phyloP scores from a whole-genome alignment of 2,329 filamentous ascomycete species.

The Trichothecium sympodiale region DNA sequence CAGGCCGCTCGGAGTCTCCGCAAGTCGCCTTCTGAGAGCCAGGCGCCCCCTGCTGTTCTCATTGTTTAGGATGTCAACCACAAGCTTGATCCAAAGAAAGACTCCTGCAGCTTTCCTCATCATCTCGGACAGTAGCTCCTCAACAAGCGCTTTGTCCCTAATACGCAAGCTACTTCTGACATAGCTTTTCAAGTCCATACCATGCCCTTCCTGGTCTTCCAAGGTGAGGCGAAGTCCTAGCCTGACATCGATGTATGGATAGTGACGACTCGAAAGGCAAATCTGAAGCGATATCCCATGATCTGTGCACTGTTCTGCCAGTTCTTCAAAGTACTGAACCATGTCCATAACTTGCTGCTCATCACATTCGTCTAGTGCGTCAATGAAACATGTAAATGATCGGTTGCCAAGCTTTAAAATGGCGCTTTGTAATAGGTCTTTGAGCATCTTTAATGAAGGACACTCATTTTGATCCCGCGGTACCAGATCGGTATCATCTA shows the following conservation, averaged over 20 bases:
- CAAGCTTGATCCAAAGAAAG: constrained; percentile 30
- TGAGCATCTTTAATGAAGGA: constrained; percentile 1
- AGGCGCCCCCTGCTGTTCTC: constrained; percentile 16
- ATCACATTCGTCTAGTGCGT: constrained; percentile 38
- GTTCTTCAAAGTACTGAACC: constrained; percentile 28
- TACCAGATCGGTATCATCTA: background rate
- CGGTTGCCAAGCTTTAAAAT: constrained; percentile 1
- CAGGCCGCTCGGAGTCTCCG: constrained; percentile 25
- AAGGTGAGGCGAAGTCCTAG: constrained; percentile 18
- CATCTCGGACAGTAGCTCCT: constrained; percentile 11
- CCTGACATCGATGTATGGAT: constrained; percentile 26
- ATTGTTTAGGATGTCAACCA: constrained; percentile 23
- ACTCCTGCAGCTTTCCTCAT: constrained; percentile 23
- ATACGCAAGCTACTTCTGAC: constrained; percentile 17
- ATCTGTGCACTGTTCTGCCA: constrained; percentile 18
- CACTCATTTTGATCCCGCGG: background rate
- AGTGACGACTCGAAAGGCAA: constrained; percentile 34
- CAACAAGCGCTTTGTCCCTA: no score
- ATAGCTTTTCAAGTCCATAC: constrained; percentile 22
- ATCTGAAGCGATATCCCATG: constrained; percentile 15
- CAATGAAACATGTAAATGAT: constrained; percentile 10
- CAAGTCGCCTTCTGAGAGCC: constrained; percentile 15
- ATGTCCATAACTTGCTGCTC: constrained; percentile 29
- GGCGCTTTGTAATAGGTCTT: constrained; percentile 3
- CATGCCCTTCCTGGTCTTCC: constrained; percentile 23